Evolutionary conservation across 2,329 filamentous ascomycete species (phyloP).

Genomic region (Paecilomyces formosus): DNA sequence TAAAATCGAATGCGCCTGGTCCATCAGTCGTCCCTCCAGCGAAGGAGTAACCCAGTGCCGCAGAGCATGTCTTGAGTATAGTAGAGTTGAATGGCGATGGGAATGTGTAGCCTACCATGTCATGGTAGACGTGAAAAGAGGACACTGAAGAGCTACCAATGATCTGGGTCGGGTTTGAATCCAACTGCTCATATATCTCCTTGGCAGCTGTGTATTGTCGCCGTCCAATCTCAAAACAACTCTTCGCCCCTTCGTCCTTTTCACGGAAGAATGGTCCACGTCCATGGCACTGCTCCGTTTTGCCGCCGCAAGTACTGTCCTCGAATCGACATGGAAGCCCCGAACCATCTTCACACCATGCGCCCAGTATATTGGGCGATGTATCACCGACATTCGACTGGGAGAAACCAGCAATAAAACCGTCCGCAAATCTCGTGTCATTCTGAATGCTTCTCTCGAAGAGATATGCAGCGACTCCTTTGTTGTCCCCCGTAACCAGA

Average conservation of each 20-base stretch:
- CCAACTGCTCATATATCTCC: conserved; percentile 51
- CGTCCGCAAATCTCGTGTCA: conserved; percentile 50
- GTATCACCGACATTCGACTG: conserved; percentile 90
- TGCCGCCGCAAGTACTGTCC: conserved; percentile 68
- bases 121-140: conserved; percentile 76
- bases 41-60: conserved; percentile 85
- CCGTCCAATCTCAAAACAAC: conserved; percentile 43
- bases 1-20: conserved; percentile 87
- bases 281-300: conserved; percentile 36
- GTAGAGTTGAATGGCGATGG: conserved; percentile 58
- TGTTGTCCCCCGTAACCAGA: conserved; percentile 88
- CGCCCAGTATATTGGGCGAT: conserved; percentile 77
- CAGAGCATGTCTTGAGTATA: conserved; percentile 66
- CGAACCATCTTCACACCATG: conserved; percentile 74
- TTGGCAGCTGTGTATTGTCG: conserved; percentile 39
- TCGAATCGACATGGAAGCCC: conserved; percentile 48
- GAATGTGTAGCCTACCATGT: conserved; percentile 73
- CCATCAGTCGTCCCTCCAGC: conserved; percentile 89
- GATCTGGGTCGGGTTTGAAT: conserved; percentile 29
- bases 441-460: conserved; percentile 63
- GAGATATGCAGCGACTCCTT: conserved; percentile 80
- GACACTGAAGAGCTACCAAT: conserved; percentile 60
- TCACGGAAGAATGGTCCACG: conserved; percentile 39
- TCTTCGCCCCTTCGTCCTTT: conserved; percentile 40
- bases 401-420: conserved; percentile 85